Evolutionary conservation across 2,329 filamentous ascomycete species (phyloP).

Genomic region (Septoria petroselini): DNA sequence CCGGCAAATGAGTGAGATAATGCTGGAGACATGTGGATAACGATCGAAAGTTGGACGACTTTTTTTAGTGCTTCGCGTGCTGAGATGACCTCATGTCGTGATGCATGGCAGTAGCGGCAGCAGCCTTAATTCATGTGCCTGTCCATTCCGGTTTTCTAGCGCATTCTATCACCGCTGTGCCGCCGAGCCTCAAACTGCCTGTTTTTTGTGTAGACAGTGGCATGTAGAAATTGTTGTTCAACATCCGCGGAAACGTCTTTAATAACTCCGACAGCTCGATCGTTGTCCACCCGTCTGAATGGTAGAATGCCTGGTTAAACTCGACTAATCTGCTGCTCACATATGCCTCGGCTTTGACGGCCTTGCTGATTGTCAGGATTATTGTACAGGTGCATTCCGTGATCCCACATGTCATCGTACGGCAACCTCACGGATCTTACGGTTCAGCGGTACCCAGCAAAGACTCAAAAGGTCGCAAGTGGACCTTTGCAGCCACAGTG

Average conservation of each 20-base stretch:
- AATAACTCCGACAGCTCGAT: too few species aligned
- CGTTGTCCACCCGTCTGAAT: too few species aligned
- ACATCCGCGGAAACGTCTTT: too few species aligned
- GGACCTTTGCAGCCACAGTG: conserved; percentile 29
- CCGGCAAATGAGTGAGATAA: conserved; percentile 2
- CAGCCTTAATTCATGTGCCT: background rate
- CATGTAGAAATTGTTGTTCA: too few species aligned
- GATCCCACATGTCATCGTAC: too few species aligned
- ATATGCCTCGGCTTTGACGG: too few species aligned
- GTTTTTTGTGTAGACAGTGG: too few species aligned
- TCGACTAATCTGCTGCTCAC: too few species aligned
- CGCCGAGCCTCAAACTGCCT: background rate
- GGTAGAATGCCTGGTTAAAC: too few species aligned
- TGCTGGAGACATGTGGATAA: background rate
- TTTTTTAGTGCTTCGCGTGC: background rate
- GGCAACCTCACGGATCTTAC: background rate
- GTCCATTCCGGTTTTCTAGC: background rate
- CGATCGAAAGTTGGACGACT: background rate
- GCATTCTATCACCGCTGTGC: background rate
- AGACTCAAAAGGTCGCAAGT: conserved; percentile 37
- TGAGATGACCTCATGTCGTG: background rate
- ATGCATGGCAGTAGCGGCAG: background rate
- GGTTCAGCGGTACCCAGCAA: conserved; percentile 30
- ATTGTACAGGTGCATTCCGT: too few species aligned
- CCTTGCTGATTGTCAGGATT: too few species aligned